Percentiles rank a stretch among this genome's conserved stretches.
These are phyloP conservation scores for Colletotrichum sidae DNA, from an alignment of 2,329 filamentous ascomycete genomes.

Conservation along the genomic window DNA sequence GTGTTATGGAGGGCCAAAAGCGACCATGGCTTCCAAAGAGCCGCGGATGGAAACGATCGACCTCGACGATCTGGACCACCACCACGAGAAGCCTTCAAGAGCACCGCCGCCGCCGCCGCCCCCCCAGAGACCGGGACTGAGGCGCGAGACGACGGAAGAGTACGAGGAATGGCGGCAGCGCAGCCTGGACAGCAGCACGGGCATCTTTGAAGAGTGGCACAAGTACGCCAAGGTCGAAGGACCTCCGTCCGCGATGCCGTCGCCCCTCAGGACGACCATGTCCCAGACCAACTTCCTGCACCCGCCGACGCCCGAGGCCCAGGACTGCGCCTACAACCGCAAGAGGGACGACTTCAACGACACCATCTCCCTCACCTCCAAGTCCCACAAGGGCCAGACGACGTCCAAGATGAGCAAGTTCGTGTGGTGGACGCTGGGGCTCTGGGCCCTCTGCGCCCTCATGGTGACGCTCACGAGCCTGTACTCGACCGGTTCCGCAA, in stretches of 20 bases:
- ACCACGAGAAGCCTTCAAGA: neutral
- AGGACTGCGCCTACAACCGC: neutral
- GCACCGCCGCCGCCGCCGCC: neutral
- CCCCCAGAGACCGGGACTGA: neutral
- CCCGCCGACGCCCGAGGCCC: conserved; percentile 21
- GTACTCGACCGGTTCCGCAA: conserved; percentile 34
- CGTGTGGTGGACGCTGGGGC: conserved; percentile 29
- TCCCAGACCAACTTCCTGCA: conserved; percentile 13
- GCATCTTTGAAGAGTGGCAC: neutral
- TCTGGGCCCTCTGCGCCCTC: conserved; percentile 21
- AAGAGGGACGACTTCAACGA: conserved; percentile 2
- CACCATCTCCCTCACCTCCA: conserved; percentile 14
- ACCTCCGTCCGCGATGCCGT: neutral
- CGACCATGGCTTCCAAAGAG: conserved; percentile 7
- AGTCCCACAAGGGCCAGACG: neutral
- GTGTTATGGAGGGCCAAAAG: neutral
- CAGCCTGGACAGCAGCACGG: neutral
- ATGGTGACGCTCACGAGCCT: conserved; percentile 28
- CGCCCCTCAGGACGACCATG: conserved; percentile 1
- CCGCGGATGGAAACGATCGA: conserved; percentile 17
- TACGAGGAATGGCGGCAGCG: conserved; percentile 7
- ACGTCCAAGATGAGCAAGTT: conserved; percentile 4
- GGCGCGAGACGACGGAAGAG: neutral
- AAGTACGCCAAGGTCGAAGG: conserved; percentile 1
- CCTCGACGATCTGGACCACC: conserved; percentile 17